Percentiles rank a stretch among this genome's conserved stretches.
phyloP scores from a whole-genome alignment of 768 basidiomycete species.

The Leccinum longicurvipes region DNA sequence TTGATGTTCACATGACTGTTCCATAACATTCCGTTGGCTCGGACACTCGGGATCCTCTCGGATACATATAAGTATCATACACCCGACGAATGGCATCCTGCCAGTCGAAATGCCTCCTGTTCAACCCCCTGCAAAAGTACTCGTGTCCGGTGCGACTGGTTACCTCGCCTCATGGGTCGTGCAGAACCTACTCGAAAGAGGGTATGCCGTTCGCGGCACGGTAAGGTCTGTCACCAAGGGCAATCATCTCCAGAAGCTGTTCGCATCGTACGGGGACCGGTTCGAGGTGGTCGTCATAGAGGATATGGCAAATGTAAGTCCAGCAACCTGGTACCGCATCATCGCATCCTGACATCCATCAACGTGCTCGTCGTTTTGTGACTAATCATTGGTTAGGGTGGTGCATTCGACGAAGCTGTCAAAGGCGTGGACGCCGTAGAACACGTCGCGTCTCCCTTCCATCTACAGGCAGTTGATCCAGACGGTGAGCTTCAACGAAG shows the following conservation, averaged over 20 bases:
- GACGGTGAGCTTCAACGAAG: conserved; percentile 21
- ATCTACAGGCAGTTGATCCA: conserved; percentile 44
- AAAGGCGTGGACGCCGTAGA: conserved; percentile 70
- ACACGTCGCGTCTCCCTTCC: conserved; percentile 67
- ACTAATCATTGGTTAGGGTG: no score
- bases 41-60: no score
- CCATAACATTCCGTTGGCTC: no score
- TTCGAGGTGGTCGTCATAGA: conserved; percentile 66
- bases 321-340: no score
- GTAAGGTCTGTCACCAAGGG: conserved; percentile 64
- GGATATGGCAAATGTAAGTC: conserved; percentile 56
- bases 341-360: no score
- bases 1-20: no score
- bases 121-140: conserved; percentile 27
- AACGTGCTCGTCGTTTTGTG: no score
- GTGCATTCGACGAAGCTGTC: conserved; percentile 78
- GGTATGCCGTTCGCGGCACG: conserved; percentile 63
- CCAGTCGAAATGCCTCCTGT: conserved; percentile 26
- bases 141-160: conserved; percentile 26
- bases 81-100: no score
- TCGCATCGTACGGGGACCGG: conserved; percentile 50
- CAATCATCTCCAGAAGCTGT: conserved; percentile 49
- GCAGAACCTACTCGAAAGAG: conserved; percentile 51
- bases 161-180: conserved; percentile 45
- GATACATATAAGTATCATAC: no score